Conservation (phyloP, 345 rosid species). For the Fremontodendron californicum region DNA sequence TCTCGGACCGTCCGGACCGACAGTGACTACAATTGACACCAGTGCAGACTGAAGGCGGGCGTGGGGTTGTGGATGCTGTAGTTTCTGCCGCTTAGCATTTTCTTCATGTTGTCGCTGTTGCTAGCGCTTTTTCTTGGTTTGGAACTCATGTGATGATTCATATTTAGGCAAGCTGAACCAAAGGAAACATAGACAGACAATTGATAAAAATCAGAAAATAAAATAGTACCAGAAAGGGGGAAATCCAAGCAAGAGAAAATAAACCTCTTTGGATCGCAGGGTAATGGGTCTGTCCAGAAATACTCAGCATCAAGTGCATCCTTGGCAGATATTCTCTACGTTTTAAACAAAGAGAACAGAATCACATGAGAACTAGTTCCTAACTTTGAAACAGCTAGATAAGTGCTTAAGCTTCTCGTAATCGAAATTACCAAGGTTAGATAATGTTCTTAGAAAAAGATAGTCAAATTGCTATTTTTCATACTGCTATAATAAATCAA, state of each 20-base stretch:
- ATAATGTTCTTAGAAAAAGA: background rate
- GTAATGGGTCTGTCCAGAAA: conserved; percentile 91
- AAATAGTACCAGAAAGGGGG: background rate
- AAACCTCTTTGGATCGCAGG: conserved; percentile 93
- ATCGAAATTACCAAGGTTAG: background rate
- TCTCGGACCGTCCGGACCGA: too few relatives aligned
- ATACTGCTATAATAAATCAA: too few relatives aligned
- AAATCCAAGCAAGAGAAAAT: background rate
- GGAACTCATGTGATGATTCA: conserved; percentile 93
- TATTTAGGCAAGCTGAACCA: conserved; percentile 71
- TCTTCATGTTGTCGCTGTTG: conserved; percentile 82
- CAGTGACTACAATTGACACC: too few relatives aligned
- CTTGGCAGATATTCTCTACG: conserved; percentile 84
- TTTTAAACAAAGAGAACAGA: background rate
- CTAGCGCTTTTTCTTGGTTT: conserved; percentile 89
- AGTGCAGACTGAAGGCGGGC: conserved; percentile 71
- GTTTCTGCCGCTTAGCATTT: conserved; percentile 78
- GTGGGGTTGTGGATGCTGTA: conserved; percentile 76
- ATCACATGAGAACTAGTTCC: background rate
- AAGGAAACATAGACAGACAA: background rate
- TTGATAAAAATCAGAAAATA: background rate
- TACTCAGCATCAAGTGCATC: conserved; percentile 96
- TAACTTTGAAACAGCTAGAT: background rate
- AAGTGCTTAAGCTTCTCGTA: background rate
- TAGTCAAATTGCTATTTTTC: background rate